Conservation (phyloP, 2,329 filamentous ascomycete species). For the Paecilomyces dactylethromorphus region DNA sequence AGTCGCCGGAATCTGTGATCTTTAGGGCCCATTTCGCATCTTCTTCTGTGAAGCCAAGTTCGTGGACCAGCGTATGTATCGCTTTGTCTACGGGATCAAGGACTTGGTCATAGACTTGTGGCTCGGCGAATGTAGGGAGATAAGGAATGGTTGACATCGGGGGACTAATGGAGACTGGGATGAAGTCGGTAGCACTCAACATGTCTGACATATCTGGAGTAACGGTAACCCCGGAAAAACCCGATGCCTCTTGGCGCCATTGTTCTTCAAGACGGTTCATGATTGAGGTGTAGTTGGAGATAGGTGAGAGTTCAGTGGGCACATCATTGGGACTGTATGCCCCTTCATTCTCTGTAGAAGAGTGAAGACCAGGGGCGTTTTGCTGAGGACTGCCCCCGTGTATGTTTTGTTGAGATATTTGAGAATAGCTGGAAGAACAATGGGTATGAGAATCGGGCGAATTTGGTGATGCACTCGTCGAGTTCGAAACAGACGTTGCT, state of each 20-base stretch:
- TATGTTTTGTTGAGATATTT: not conserved
- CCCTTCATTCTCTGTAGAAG: not conserved
- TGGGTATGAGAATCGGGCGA: not conserved
- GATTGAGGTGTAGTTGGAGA: constrained; percentile 32
- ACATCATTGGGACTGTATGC: not conserved
- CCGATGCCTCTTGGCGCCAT: not conserved
- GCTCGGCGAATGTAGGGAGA: constrained; percentile 12
- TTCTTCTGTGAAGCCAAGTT: constrained; percentile 52
- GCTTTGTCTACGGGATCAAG: constrained; percentile 52
- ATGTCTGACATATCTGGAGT: not conserved
- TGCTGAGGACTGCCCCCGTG: not conserved
- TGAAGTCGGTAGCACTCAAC: not conserved
- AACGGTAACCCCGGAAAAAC: not conserved
- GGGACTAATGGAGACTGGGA: not conserved
- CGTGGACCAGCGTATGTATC: constrained; percentile 48
- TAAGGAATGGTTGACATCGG: constrained; percentile 9
- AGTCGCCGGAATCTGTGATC: constrained; percentile 54
- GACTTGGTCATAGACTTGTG: constrained; percentile 20
- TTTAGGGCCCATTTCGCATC: constrained; percentile 53
- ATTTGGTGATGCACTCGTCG: not conserved
- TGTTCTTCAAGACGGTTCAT: constrained; percentile 26
- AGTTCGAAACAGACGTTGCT: constrained; percentile 10
- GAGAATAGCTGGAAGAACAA: constrained; percentile 10
- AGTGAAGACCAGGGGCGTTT: not conserved
- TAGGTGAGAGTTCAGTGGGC: constrained; percentile 4